Evolutionary conservation across 2,329 filamentous ascomycete genomes (phyloP).

Genomic region (Fusarium praegraminearum): DNA sequence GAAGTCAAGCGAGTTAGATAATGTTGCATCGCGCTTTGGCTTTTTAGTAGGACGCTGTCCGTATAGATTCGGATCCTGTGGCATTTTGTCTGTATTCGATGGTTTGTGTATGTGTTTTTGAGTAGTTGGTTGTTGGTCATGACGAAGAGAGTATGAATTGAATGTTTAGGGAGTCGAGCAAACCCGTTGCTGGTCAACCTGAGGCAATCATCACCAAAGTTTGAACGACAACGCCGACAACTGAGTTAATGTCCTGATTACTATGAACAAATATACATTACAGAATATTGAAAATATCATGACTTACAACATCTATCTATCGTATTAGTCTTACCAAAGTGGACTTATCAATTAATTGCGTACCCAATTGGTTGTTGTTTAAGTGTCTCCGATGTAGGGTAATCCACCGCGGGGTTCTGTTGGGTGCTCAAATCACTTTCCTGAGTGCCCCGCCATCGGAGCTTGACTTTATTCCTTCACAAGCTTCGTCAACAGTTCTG

Average conservation of each 20-base stretch:
- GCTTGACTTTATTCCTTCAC: slow-evolving; percentile 47
- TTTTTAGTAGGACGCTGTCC: slow-evolving; percentile 79
- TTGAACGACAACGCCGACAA: background rate
- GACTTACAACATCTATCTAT: background rate
- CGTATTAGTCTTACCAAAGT: slow-evolving; percentile 8
- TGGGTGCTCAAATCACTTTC: slow-evolving; percentile 37
- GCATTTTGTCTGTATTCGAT: slow-evolving; percentile 56
- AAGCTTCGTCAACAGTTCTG: slow-evolving; percentile 33
- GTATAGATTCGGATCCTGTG: slow-evolving; percentile 79
- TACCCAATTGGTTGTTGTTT: slow-evolving; percentile 30
- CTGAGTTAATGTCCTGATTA: background rate
- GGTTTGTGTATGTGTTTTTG: background rate
- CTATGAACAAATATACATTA: background rate
- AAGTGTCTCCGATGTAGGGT: slow-evolving; percentile 40
- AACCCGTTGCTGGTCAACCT: slow-evolving; percentile 31
- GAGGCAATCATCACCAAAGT: slow-evolving; percentile 40
- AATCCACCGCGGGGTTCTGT: slow-evolving; percentile 47
- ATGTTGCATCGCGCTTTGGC: slow-evolving; percentile 74
- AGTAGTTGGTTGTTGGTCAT: background rate
- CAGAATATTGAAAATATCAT: background rate
- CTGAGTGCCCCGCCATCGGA: slow-evolving; percentile 54
- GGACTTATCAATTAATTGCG: slow-evolving; percentile 25
- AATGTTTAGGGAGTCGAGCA: background rate
- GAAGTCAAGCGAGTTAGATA: slow-evolving; percentile 83
- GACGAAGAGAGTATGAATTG: background rate